Conservation (phyloP, 495 filamentous ascomycete species). For the Penicillium maclennaniae region DNA sequence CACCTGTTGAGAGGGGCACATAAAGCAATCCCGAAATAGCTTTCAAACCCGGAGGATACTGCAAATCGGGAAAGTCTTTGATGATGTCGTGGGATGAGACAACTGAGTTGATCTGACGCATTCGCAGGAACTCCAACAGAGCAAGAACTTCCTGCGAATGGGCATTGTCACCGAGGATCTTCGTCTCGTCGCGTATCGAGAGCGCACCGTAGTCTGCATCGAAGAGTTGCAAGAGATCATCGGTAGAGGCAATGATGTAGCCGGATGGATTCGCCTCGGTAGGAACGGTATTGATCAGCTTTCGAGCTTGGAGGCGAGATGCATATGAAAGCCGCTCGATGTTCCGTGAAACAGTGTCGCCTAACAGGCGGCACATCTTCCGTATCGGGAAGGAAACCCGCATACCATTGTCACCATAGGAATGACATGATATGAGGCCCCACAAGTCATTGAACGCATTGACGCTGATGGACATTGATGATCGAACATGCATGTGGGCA, state of each 20-base stretch:
- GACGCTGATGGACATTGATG: slow-evolving; percentile 93
- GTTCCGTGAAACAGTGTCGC: slow-evolving; percentile 82
- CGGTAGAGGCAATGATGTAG: slow-evolving; percentile 88
- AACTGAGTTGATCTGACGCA: slow-evolving; percentile 74
- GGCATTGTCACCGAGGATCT: slow-evolving; percentile 71
- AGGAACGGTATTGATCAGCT: slow-evolving; percentile 52
- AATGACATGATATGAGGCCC: slow-evolving; percentile 87
- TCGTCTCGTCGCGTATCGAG: slow-evolving; percentile 83
- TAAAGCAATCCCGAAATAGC: slow-evolving; percentile 78
- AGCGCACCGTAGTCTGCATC: slow-evolving; percentile 85
- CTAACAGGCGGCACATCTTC: slow-evolving; percentile 90
- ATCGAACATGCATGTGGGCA: slow-evolving; percentile 82
- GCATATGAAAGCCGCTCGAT: slow-evolving; percentile 88
- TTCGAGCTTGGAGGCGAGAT: slow-evolving; percentile 63
- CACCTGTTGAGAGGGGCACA: slow-evolving; percentile 74
- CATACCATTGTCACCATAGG: slow-evolving; percentile 79
- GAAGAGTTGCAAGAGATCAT: slow-evolving; percentile 81
- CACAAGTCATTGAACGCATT: slow-evolving; percentile 81
- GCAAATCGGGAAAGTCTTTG: slow-evolving; percentile 78
- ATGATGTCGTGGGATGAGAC: slow-evolving; percentile 71
- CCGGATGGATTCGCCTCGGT: slow-evolving; percentile 81
- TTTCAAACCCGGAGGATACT: slow-evolving; percentile 75
- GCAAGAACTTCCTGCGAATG: slow-evolving; percentile 82
- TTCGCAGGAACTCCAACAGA: slow-evolving; percentile 78
- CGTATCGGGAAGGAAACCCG: slow-evolving; percentile 86